Evolutionary conservation across 164 flowering plant genomes (phyloP), one percentile per base, ranked within the genome.

Genomic region (Malania oleifera): DNA sequence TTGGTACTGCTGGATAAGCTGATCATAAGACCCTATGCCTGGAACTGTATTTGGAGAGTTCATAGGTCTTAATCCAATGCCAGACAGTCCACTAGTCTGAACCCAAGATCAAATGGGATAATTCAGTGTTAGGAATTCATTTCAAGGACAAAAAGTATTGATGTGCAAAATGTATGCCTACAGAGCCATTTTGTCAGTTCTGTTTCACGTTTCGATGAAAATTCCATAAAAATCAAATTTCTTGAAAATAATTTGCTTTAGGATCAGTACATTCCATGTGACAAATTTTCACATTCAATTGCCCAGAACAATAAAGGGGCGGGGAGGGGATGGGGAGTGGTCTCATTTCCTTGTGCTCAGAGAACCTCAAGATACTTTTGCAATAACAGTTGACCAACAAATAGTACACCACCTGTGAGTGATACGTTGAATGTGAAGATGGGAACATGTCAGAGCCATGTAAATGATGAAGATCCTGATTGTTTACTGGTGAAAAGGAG

Each of bases 381-480:
- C n/a, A n/a, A n/a, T n/a, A n/a, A n/a, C 35, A 31, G 4, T 31
- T 31, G 35, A 31, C 35, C 35, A 31, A 31, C 35, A 31, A 9
- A 67, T 25, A 64, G 47, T 15, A 41, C 55, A 64, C 59, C 23
- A 87, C 96, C 93, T 85, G 96, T 41, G 86, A 69, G 46, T 87
- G 96, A 68, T 77, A 87, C 26, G 73, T 64, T 51, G 86, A 78
- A 70, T 80, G 89, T 7, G 96, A 83, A 64, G 95, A 78, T 39
- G 84, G 83, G 67, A 90, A 86, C 40, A 86, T 70, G 59, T 93
- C 96, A 18, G 93, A 82, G 26, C 87, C 82, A 73, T 86, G 91
- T 50, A 89, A 56, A 63, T 85, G 89, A 29, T 83, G 81, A 72
- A 86, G 80, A 67, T 87, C 96, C 71, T 84, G 95, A 71, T 67